These are phyloP conservation scores for Mariannaea sp. DNA, from an alignment of 2,329 filamentous ascomycete genomes.

Conservation along the genomic window DNA sequence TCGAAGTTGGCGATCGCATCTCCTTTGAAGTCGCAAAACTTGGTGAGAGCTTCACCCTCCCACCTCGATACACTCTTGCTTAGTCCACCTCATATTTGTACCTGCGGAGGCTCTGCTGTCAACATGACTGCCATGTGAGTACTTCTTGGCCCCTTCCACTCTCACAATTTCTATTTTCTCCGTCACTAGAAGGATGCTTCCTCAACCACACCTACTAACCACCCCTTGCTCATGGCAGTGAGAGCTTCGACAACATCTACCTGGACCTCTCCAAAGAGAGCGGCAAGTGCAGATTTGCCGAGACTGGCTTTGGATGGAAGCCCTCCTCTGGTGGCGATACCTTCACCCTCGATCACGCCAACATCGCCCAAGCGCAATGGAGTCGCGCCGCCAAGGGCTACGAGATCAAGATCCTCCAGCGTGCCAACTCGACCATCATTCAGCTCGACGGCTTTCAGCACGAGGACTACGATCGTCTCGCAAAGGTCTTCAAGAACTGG, in stretches of 20 bases:
- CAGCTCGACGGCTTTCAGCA: conserved; percentile 95
- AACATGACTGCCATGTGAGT: conserved; percentile 48
- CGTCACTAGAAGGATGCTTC: not conserved
- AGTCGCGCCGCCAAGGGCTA: conserved; percentile 90
- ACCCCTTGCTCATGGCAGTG: conserved; percentile 50
- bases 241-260: conserved; percentile 97
- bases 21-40: conserved; percentile 10
- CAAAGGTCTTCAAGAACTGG: conserved; percentile 96
- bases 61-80: not conserved
- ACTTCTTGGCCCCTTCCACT: not conserved
- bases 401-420: conserved; percentile 88
- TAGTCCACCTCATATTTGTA: not conserved
- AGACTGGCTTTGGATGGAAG: conserved; percentile 95
- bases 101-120: conserved; percentile 14
- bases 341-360: conserved; percentile 87
- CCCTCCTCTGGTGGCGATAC: conserved; percentile 84
- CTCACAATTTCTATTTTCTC: not conserved
- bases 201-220: conserved; percentile 19
- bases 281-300: conserved; percentile 93
- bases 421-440: conserved; percentile 76
- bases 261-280: conserved; percentile 91
- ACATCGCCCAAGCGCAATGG: conserved; percentile 90
- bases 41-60: conserved; percentile 7
- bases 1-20: conserved; percentile 19
- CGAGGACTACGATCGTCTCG: conserved; percentile 90